Percentiles rank a stretch among this genome's conserved stretches.
These are phyloP conservation scores for Pochonia chlamydosporia DNA, from an alignment of 2,329 filamentous ascomycete species.

Conservation along the genomic window DNA sequence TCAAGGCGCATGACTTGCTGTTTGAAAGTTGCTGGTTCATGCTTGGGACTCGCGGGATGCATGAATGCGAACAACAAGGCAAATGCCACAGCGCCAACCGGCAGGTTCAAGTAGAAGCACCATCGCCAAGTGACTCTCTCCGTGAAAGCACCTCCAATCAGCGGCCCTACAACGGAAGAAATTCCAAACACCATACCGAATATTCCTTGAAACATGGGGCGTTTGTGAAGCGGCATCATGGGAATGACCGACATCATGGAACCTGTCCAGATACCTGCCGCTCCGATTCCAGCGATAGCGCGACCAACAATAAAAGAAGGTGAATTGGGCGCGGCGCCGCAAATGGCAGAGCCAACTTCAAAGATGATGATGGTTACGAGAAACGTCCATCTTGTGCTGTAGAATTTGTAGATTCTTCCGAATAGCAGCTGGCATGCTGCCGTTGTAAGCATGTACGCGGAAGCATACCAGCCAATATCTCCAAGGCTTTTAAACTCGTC, in stretches of 20 bases:
- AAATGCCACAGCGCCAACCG: constrained; percentile 46
- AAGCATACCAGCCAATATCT: constrained; percentile 61
- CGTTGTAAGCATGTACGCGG: constrained; percentile 55
- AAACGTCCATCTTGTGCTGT: constrained; percentile 43
- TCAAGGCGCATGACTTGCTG: constrained; percentile 49
- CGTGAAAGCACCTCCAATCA: constrained; percentile 50
- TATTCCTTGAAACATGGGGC: constrained; percentile 51
- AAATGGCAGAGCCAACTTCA: constrained; percentile 48
- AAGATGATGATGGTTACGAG: constrained; percentile 44
- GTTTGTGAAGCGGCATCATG: constrained; percentile 53
- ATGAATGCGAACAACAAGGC: constrained; percentile 44
- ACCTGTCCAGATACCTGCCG: constrained; percentile 53
- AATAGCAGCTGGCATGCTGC: constrained; percentile 48
- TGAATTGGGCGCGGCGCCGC: constrained; percentile 49
- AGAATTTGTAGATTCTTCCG: constrained; percentile 49
- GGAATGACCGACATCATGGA: constrained; percentile 51
- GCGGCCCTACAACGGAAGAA: constrained; percentile 46
- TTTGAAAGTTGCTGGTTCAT: constrained; percentile 23
- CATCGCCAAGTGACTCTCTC: constrained; percentile 43
- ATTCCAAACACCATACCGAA: constrained; percentile 52
- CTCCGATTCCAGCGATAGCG: constrained; percentile 50
- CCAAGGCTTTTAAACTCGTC: constrained; percentile 51
- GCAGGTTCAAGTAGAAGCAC: constrained; percentile 57
- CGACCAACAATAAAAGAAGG: constrained; percentile 49
- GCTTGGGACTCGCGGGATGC: constrained; percentile 29